These are phyloP conservation scores for Vitis cinerea DNA, from an alignment of 164 flowering plant genomes.

Conservation along the genomic window DNA sequence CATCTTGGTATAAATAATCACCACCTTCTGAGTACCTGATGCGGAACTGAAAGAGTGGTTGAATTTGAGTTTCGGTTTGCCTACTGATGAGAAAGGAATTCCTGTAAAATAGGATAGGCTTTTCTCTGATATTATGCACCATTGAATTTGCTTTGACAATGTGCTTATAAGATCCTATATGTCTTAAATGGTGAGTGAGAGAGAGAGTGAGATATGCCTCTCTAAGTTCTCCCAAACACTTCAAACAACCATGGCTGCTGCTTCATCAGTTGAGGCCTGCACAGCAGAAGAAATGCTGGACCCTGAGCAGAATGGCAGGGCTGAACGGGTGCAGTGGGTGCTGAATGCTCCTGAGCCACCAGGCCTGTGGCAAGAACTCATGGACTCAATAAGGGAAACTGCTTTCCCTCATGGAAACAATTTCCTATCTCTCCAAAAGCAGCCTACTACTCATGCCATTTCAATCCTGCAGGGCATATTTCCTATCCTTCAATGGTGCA, in stretches of 20 bases:
- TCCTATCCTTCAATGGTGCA: conserved; percentile 26
- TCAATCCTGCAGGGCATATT: conserved; percentile 9
- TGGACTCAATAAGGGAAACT: conserved; percentile 17
- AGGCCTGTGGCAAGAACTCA: conserved; percentile 23
- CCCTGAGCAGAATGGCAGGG: conserved; percentile 14
- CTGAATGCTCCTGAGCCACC: conserved; percentile 37
- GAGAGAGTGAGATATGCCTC: conserved; percentile 2
- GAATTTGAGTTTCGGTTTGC: background rate
- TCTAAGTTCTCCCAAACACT: conserved; percentile 51
- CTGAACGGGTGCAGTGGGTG: conserved; percentile 33
- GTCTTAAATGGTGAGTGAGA: background rate
- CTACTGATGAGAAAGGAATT: background rate
- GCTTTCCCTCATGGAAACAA: conserved; percentile 13
- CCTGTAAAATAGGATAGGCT: background rate
- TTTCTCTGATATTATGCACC: background rate
- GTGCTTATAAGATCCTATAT: background rate
- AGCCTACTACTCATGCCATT: background rate
- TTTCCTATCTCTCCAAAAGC: conserved; percentile 4
- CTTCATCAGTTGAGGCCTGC: conserved; percentile 2
- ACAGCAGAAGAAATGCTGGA: conserved; percentile 11
- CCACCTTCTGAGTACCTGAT: background rate
- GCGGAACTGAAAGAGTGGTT: background rate
- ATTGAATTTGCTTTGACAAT: background rate
- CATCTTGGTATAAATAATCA: background rate
- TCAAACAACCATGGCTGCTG: conserved; percentile 27